These are phyloP conservation scores for Sporisorium scitamineum DNA, from an alignment of 1,284 basidiomycete genomes.

Conservation along the genomic window DNA sequence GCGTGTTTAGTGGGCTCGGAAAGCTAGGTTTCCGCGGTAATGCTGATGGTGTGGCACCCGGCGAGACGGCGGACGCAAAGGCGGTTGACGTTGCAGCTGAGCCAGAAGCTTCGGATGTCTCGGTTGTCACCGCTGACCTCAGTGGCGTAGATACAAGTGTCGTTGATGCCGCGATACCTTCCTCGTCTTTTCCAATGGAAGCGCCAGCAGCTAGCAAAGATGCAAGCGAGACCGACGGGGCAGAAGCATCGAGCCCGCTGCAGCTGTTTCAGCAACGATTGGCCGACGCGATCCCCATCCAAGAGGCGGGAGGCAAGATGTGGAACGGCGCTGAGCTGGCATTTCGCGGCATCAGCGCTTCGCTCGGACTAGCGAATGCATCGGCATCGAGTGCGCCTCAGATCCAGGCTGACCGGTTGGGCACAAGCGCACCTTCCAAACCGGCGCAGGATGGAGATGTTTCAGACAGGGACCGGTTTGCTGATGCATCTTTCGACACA, in stretches of 20 bases:
- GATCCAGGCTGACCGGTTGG: not conserved
- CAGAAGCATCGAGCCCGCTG: slow-evolving; percentile 31
- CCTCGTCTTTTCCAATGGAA: slow-evolving; percentile 19
- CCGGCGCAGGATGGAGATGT: slow-evolving; percentile 19
- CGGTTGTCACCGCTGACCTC: slow-evolving; percentile 6
- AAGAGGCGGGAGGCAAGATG: slow-evolving; percentile 49
- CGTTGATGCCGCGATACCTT: not conserved
- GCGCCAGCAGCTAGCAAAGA: not conserved
- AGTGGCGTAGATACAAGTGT: slow-evolving; percentile 6
- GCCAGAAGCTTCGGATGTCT: slow-evolving; percentile 1
- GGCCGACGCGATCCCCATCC: slow-evolving; percentile 25
- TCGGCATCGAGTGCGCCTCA: not conserved
- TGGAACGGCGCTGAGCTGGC: slow-evolving; percentile 47
- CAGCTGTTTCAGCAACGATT: slow-evolving; percentile 29
- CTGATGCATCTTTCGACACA: slow-evolving; percentile 35
- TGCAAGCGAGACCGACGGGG: not conserved
- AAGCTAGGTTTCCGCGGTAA: slow-evolving; percentile 29
- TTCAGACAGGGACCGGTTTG: slow-evolving; percentile 26
- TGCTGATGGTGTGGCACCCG: slow-evolving; percentile 9
- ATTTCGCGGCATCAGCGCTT: slow-evolving; percentile 37
- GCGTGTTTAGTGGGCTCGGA: slow-evolving; percentile 37
- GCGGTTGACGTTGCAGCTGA: not conserved
- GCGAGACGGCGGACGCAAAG: slow-evolving; percentile 5
- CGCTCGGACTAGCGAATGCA: slow-evolving; percentile 31
- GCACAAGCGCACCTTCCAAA: not conserved